phyloP scores from a whole-genome alignment of 2,329 filamentous ascomycete species.

The Bipolaris sorokiniana region DNA sequence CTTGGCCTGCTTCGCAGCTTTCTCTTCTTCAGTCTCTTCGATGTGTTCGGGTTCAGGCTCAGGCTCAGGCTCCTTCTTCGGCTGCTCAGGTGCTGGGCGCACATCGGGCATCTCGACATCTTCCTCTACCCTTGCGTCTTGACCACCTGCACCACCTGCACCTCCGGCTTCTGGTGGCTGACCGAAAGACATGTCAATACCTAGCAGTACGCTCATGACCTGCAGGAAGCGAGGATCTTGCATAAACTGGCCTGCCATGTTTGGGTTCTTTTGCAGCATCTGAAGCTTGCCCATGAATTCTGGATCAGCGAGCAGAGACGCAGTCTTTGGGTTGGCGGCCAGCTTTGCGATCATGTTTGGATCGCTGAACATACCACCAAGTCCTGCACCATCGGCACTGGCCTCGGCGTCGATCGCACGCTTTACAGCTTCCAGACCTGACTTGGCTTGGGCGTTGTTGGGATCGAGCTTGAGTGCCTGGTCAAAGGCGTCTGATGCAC shows the following conservation, averaged over 20 bases:
- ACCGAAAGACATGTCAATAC: constrained; percentile 84
- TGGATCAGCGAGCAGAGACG: constrained; percentile 76
- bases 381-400: constrained; percentile 69
- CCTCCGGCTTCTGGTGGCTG: constrained; percentile 56
- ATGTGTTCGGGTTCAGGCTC: constrained; percentile 70
- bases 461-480: constrained; percentile 93
- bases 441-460: constrained; percentile 90
- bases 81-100: constrained; percentile 62
- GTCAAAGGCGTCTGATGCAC: constrained; percentile 87
- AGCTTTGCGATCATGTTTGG: constrained; percentile 90
- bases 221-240: constrained; percentile 90
- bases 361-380: constrained; percentile 95
- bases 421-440: constrained; percentile 81
- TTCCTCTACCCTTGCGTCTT: constrained; percentile 63
- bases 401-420: constrained; percentile 84
- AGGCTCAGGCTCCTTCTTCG: constrained; percentile 54
- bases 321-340: constrained; percentile 92
- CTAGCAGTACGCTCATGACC: constrained; percentile 91
- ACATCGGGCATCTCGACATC: constrained; percentile 81
- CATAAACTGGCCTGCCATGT: constrained; percentile 78
- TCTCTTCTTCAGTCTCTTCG: constrained; percentile 83
- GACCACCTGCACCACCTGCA: constrained; percentile 48
- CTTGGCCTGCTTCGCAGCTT: constrained; percentile 88
- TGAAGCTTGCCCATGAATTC: constrained; percentile 91
- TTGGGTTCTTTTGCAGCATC: constrained; percentile 79